A percentile compares a stretch with the other conserved stretches of the same genome.
Conservation (phyloP, 306 rosid genomes). For the Castanea crenata region DNA sequence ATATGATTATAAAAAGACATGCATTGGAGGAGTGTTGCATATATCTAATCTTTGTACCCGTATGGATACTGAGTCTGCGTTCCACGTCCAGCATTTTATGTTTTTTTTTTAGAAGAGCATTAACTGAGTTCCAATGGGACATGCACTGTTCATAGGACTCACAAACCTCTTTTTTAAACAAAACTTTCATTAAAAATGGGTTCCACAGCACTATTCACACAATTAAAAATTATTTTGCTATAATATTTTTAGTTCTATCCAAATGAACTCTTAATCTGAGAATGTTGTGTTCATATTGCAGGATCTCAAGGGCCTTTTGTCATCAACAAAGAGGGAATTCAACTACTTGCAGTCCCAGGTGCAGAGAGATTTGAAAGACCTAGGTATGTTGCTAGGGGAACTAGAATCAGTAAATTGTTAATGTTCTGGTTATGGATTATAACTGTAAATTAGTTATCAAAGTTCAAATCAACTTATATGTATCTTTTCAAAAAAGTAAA, state of each 20-base stretch:
- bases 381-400: constrained; percentile 50
- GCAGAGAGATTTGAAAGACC: constrained; percentile 50
- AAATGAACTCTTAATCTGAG: background rate
- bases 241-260: too few species aligned
- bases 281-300: constrained; percentile 29
- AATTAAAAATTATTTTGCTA: too few species aligned
- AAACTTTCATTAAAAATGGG: too few species aligned
- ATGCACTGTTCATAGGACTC: too few species aligned
- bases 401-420: background rate
- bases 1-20: background rate
- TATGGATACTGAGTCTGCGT: too few species aligned
- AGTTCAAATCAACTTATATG: background rate
- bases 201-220: too few species aligned
- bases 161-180: too few species aligned
- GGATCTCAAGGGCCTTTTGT: constrained; percentile 71
- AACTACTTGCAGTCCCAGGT: constrained; percentile 60
- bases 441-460: background rate
- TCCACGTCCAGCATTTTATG: too few species aligned
- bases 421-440: background rate
- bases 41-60: background rate
- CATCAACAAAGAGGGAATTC: constrained; percentile 60
- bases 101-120: too few species aligned
- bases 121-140: too few species aligned
- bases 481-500: background rate
- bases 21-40: background rate